Base-by-base conservation (phyloP, 129 eudicot species). In the Centaurea solstitialis region DNA sequence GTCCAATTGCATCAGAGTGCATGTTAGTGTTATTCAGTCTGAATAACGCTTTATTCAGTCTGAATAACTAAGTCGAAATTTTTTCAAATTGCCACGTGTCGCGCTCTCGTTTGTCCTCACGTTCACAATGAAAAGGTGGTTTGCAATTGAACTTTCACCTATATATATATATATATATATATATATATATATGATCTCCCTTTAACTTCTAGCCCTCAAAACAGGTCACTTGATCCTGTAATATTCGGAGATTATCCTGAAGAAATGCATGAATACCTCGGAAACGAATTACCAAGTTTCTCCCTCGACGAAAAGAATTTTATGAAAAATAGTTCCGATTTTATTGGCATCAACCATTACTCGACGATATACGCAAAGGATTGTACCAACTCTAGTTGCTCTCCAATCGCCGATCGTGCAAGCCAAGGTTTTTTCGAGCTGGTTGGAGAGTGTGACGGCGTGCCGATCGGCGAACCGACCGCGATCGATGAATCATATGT, bases 301-400 rank as follows among this genome's bases (percentile, higher is more conserved):
- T 81, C 90, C 9, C 6, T 43, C 0, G 88, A 90, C 0, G 97
- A 94, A 77, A 81, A 15, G 18, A 26, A 26, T 9, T 80, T 81
- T 3, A 78, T 94, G 69, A 90, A 80, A 50, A 84, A 79, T 9
- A 90, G 92, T 66, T 28, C 82, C 5, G 98, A 94, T 62, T 94
- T 90, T 70, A 84, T 94, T 6, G 95, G 97, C 6, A 71, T 94
- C 72, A 91, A 91, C 82, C 94, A 94, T 82, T 91, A 94, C 22
- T 79, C 92, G 3, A 73, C 89, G 53, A 74, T 81, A 1, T 91
- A 91, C 41, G 90, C 87, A 37, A 85, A 85, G 84, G 98, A 91
- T 50, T 93, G 94, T 68, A 76, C 84, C 67, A 68, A 83, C 33
- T 84, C 90, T 15, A 73, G 38, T 18, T 93, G 97, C 68, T 11